These are phyloP conservation scores for Pythium brassicae DNA, from an alignment of 352 stramenopile genomes.

Conservation along the genomic window DNA sequence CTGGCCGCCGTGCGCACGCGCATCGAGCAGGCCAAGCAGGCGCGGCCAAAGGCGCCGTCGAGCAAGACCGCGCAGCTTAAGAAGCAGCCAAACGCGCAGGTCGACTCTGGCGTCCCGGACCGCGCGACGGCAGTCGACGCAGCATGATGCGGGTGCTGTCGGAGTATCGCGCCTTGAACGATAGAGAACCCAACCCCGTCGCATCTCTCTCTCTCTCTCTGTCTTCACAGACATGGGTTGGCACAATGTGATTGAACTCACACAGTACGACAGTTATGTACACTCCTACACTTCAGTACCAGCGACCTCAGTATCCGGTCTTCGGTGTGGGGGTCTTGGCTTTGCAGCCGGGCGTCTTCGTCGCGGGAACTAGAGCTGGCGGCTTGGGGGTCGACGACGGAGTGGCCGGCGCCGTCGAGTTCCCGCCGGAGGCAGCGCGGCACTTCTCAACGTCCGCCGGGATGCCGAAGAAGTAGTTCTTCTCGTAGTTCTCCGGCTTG, in stretches of 20 bases:
- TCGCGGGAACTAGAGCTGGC: neutral
- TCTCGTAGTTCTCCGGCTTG: conserved; percentile 19
- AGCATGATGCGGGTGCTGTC: no score
- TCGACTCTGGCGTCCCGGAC: neutral
- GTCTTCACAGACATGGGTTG: no score
- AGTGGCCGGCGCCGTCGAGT: neutral
- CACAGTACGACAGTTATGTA: no score
- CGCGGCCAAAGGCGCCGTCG: conserved; percentile 28
- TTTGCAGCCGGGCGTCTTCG: neutral
- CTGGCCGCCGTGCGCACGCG: conserved; percentile 48
- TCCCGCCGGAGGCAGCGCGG: conserved; percentile 9
- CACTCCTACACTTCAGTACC: neutral
- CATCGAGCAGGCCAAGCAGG: conserved; percentile 48
- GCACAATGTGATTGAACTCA: no score
- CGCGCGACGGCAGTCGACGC: no score
- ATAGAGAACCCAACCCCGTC: no score
- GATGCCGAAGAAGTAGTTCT: conserved; percentile 46
- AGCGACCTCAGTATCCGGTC: neutral
- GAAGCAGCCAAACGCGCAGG: neutral
- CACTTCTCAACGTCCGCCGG: conserved; percentile 40
- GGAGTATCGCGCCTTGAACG: no score
- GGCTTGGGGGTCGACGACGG: neutral
- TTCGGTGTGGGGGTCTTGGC: neutral
- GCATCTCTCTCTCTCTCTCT: no score
- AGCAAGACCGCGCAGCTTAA: conserved; percentile 20